Evolutionary conservation across 495 filamentous ascomycete genomes (phyloP), one percentile per base, ranked within the genome.

Genomic region (Penicillium chermesinum): DNA sequence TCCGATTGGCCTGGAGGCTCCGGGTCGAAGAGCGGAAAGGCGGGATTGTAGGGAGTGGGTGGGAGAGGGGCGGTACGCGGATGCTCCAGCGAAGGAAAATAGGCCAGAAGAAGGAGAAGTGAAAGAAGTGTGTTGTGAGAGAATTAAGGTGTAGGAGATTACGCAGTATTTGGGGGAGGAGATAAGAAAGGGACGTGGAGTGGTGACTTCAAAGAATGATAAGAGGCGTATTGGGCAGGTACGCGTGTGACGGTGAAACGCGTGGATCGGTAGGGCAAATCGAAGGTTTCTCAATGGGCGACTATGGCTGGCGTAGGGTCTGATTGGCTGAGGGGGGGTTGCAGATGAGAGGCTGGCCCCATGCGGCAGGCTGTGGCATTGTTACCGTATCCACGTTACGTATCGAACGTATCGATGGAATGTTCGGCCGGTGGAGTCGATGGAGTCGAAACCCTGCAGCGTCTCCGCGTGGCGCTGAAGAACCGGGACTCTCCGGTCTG

Each of bases 191-290:
- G 41, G 15, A 16, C 19, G 32, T 44, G 42, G 30, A 44, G 51
- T 53, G 54, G 46, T 62, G 59, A 59, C 55, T 49, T 54, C 55
- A 61, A n/a, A 20, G 36, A n/a, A 45, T 46, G 55, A 53, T 61
- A 60, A 58, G 54, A 46, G 18, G 45, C 33, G 57, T 60, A 63
- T 63, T 63, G 59, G 59, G 59, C 57, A 60, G 59, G 57, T 60
- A 63, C 38, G 47, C 55, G 51, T 57, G 49, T 55, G 58, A 62
- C 59, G 35, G 55, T 54, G 42, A 35, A 21, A 45, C 19, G 46
- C 4, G 38, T 32, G 47, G 54, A 44, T 19, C 42, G 27, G 8
- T 22, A 21, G 14, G 22, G 38, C 14, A 19, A 41, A 41, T 19
- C 38, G 38, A 41, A 44, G 42, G 38, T 12, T 5, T 40, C 9